A percentile compares a stretch with the other conserved stretches of the same genome.
phyloP scores from a whole-genome alignment of 495 filamentous ascomycete genomes.

The Aspergillus steynii region DNA sequence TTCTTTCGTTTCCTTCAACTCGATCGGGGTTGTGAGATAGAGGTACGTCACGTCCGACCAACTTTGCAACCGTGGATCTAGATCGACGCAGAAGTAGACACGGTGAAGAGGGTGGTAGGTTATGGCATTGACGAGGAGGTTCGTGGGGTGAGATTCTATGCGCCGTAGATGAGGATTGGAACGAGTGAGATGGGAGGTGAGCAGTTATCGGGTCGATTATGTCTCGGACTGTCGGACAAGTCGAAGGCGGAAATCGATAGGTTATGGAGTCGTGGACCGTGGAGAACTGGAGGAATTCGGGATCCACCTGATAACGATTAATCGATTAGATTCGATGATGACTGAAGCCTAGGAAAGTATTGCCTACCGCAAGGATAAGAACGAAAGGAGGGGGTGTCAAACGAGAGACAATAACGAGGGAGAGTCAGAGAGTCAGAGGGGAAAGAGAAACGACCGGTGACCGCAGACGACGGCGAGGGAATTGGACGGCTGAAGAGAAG shows the following conservation, averaged over 20 bases:
- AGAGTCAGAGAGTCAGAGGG: not conserved
- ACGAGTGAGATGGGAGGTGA: not conserved
- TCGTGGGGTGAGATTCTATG: not conserved
- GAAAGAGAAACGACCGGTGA: slow-evolving; percentile 3
- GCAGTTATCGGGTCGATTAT: not conserved
- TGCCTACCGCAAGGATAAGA: not conserved
- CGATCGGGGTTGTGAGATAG: not conserved
- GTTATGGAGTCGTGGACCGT: slow-evolving; percentile 2
- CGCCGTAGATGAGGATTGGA: not conserved
- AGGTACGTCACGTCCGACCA: not conserved
- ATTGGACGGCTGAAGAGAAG: not conserved
- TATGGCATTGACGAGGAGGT: not conserved
- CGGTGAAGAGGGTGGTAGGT: not conserved
- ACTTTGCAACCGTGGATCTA: not conserved
- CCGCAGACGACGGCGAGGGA: not conserved
- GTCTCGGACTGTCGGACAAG: not conserved
- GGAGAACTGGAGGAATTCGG: slow-evolving; percentile 11
- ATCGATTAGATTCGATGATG: not conserved
- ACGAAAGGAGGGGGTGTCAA: not conserved
- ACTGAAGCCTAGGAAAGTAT: not conserved
- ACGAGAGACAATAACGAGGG: slow-evolving; percentile 4
- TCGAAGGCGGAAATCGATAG: not conserved
- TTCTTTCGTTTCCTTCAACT: not conserved
- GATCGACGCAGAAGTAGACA: not conserved
- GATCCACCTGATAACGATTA: slow-evolving; percentile 10